phyloP scores from a whole-genome alignment of 2,329 filamentous ascomycete species.

The Botryotinia convoluta region DNA sequence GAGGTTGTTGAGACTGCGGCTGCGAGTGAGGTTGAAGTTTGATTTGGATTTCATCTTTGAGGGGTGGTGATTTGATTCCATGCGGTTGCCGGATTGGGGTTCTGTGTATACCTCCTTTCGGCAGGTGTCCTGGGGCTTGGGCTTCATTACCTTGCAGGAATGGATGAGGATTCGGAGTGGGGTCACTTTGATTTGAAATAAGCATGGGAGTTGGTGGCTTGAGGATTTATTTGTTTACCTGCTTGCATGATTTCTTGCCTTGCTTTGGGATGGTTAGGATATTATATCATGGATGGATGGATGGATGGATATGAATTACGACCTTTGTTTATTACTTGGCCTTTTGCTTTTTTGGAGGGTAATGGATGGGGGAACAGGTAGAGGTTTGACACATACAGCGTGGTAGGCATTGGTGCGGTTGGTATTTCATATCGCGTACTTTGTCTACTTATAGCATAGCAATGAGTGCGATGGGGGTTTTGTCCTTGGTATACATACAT shows the following conservation, averaged over 20 bases:
- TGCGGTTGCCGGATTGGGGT: background rate
- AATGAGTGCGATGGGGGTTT: background rate
- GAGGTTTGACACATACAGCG: background rate
- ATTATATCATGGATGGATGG: slow-evolving; percentile 12
- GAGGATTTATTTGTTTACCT: background rate
- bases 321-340: background rate
- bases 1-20: slow-evolving; percentile 43
- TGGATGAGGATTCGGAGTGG: background rate
- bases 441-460: background rate
- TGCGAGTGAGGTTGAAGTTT: background rate
- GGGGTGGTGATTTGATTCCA: background rate
- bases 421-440: background rate
- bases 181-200: slow-evolving; percentile 6
- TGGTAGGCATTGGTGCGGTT: background rate
- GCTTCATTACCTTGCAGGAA: background rate
- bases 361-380: background rate
- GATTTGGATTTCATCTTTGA: background rate
- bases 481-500: background rate
- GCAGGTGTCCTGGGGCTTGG: background rate
- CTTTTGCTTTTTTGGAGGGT: background rate
- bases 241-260: background rate
- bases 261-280: slow-evolving; percentile 5
- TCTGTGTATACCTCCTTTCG: background rate
- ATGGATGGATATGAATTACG: slow-evolving; percentile 9
- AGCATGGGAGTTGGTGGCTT: slow-evolving; percentile 3